Evolutionary conservation across 2,329 filamentous ascomycete species (phyloP).

Genomic region (Botrytis elliptica): DNA sequence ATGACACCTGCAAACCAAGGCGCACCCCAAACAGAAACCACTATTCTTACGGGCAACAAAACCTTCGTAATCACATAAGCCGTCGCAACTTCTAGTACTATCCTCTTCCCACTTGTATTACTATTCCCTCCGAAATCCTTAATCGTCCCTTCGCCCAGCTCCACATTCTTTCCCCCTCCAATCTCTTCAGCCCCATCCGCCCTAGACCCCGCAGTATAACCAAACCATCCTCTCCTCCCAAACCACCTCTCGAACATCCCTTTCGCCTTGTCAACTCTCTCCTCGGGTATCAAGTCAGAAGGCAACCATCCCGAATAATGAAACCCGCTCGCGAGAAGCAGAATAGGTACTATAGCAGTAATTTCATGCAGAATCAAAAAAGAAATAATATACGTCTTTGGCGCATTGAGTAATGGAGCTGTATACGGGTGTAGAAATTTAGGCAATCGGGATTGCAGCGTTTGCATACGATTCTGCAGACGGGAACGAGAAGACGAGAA

Average conservation of each 20-base stretch:
- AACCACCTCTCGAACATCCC: conserved; percentile 76
- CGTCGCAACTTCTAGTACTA: conserved; percentile 68
- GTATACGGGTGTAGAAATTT: conserved; percentile 68
- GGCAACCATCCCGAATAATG: conserved; percentile 79
- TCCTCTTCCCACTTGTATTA: conserved; percentile 42
- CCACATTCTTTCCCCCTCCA: conserved; percentile 28
- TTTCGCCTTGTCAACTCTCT: conserved; percentile 45
- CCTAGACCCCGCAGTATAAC: conserved; percentile 43
- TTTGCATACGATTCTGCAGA: not conserved
- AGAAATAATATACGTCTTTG: conserved; percentile 76
- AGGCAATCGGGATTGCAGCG: conserved; percentile 44
- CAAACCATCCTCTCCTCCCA: conserved; percentile 77
- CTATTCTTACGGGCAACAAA: conserved; percentile 73
- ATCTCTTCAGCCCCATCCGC: not conserved
- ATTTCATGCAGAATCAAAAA: conserved; percentile 92
- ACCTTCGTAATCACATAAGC: conserved; percentile 91
- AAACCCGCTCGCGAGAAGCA: conserved; percentile 73
- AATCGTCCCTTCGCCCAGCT: conserved; percentile 32
- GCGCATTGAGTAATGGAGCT: conserved; percentile 68
- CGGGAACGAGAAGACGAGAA: not conserved
- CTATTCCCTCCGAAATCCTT: conserved; percentile 30
- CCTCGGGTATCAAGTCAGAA: conserved; percentile 22
- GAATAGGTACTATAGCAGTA: conserved; percentile 78
- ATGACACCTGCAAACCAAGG: conserved; percentile 84
- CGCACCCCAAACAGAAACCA: conserved; percentile 80